Percentiles rank a stretch among this genome's conserved stretches.
These are phyloP conservation scores for Rhododendron mucronatum DNA, from an alignment of 148 eudicot species.

Conservation along the genomic window DNA sequence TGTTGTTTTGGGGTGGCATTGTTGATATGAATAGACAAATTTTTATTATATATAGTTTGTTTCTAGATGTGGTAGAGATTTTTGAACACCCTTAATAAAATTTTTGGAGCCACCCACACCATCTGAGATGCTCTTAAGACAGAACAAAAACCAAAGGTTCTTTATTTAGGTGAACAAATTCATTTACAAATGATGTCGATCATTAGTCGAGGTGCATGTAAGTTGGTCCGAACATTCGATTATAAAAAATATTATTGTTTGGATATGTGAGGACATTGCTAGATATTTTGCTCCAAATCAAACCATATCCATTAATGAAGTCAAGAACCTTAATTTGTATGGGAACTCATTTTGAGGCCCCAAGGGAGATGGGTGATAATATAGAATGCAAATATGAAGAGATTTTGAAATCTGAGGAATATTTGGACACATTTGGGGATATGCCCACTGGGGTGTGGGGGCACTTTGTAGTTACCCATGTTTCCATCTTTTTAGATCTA, in stretches of 20 bases:
- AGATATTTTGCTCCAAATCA: not conserved
- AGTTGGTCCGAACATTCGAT: no score
- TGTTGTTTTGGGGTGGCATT: no score
- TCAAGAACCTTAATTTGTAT: not conserved
- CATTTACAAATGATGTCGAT: not conserved
- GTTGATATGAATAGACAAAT: no score
- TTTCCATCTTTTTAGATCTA: not conserved
- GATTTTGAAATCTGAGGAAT: not conserved
- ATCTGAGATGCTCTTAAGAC: not conserved
- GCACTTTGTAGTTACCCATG: not conserved
- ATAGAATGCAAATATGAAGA: not conserved
- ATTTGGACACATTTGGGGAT: not conserved
- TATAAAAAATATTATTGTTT: not conserved
- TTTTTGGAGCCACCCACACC: no score
- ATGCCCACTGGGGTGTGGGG: not conserved
- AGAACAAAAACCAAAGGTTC: not conserved
- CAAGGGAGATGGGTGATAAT: not conserved
- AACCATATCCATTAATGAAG: not conserved
- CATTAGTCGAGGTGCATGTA: no score
- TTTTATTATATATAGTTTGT: no score
- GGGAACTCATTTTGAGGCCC: not conserved
- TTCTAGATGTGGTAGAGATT: no score
- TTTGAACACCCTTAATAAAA: no score
- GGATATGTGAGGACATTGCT: not conserved
- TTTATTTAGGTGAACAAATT: not conserved